Evolutionary conservation across 2,329 filamentous ascomycete genomes (phyloP).

Genomic region (Aspergillus clavatus): DNA sequence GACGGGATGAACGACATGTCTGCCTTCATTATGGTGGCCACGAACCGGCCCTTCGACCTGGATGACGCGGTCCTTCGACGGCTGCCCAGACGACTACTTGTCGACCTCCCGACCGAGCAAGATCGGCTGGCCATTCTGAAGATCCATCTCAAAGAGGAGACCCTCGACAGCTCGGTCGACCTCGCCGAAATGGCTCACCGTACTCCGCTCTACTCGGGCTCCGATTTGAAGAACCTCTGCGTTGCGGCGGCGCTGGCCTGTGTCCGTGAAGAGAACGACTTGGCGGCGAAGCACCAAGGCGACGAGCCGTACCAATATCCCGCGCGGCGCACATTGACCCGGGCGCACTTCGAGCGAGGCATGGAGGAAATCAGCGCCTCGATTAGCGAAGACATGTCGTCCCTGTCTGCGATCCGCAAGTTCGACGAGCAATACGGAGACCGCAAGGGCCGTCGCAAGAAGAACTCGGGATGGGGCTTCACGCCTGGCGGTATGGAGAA

Average conservation of each 20-base stretch:
- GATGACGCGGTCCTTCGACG: slow-evolving; percentile 58
- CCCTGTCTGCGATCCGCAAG: slow-evolving; percentile 77
- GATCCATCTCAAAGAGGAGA: slow-evolving; percentile 47
- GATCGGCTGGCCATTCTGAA: slow-evolving; percentile 46
- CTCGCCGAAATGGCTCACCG: slow-evolving; percentile 40
- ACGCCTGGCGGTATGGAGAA: slow-evolving; percentile 32
- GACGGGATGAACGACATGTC: slow-evolving; percentile 80
- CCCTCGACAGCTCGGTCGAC: slow-evolving; percentile 39
- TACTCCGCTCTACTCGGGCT: slow-evolving; percentile 49
- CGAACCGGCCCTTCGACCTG: slow-evolving; percentile 90
- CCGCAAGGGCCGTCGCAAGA: slow-evolving; percentile 61
- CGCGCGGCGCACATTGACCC: slow-evolving; percentile 60
- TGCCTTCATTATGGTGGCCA: slow-evolving; percentile 97
- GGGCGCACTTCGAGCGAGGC: slow-evolving; percentile 76
- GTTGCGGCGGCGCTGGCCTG: slow-evolving; percentile 48
- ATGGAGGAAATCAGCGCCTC: slow-evolving; percentile 85
- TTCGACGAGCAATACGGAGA: slow-evolving; percentile 96
- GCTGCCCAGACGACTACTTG: slow-evolving; percentile 45
- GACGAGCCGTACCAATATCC: slow-evolving; percentile 57
- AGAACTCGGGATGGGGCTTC: slow-evolving; percentile 52
- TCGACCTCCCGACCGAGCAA: slow-evolving; percentile 45
- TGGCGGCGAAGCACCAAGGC: slow-evolving; percentile 33
- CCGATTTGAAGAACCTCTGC: slow-evolving; percentile 49
- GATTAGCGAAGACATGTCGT: slow-evolving; percentile 90
- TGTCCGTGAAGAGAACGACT: slow-evolving; percentile 45